phyloP scores from a whole-genome alignment of 1,284 basidiomycete species.

The Naganishia albida region DNA sequence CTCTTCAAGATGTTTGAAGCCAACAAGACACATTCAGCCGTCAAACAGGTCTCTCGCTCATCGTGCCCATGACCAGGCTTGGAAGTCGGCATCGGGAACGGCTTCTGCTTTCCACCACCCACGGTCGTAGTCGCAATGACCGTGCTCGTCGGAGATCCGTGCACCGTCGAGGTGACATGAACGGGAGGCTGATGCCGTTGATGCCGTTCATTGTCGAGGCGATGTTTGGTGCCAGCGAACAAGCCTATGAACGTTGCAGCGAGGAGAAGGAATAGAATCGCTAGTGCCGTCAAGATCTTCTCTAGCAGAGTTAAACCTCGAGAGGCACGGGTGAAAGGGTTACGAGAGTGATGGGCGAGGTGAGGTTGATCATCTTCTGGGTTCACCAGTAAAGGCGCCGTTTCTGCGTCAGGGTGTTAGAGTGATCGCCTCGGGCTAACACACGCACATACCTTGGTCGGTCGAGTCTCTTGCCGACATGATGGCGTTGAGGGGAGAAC shows the following conservation, averaged over 20 bases:
- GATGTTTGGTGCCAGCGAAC: conserved; percentile 81
- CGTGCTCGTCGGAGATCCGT: conserved; percentile 20
- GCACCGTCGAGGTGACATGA: conserved; percentile 47
- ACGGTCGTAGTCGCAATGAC: conserved; percentile 45
- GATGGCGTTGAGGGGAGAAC: conserved; percentile 13
- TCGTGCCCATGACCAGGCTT: conserved; percentile 40
- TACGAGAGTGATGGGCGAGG: conserved; percentile 33
- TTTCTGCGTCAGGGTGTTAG: conserved; percentile 43
- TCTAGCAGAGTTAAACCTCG: conserved; percentile 78
- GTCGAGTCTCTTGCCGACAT: conserved; percentile 53
- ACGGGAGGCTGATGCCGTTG: conserved; percentile 52
- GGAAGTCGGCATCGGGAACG: conserved; percentile 51
- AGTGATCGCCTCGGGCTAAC: not conserved
- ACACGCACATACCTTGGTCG: conserved; percentile 47
- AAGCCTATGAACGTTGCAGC: conserved; percentile 86
- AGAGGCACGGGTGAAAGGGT: conserved; percentile 46
- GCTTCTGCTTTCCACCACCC: conserved; percentile 41
- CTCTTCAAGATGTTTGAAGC: conserved; percentile 79
- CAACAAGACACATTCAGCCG: conserved; percentile 77
- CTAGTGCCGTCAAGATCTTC: conserved; percentile 73
- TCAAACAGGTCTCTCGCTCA: conserved; percentile 67
- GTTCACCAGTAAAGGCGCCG: conserved; percentile 50
- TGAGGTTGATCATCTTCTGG: conserved; percentile 28
- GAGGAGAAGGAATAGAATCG: conserved; percentile 75
- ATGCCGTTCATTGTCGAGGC: conserved; percentile 61